These are phyloP conservation scores for Apocynum venetum DNA, from an alignment of 257 asterid genomes.

Conservation along the genomic window DNA sequence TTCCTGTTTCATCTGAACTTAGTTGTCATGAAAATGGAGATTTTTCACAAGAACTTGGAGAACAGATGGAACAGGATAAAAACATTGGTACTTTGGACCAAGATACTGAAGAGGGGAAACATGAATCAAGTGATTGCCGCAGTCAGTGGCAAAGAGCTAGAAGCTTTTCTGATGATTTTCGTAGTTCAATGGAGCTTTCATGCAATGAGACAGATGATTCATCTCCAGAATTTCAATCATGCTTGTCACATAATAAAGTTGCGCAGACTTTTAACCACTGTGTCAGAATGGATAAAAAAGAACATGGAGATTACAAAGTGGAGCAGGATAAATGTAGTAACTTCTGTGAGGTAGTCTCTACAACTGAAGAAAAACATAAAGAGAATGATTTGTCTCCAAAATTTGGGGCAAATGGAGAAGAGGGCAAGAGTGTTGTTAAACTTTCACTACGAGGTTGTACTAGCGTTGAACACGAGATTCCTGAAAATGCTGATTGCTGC, in stretches of 20 bases:
- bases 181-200: conserved; percentile 40
- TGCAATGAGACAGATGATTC: conserved; percentile 21
- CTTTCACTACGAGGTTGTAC: conserved; percentile 20
- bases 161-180: conserved; percentile 35
- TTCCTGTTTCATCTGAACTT: conserved; percentile 31
- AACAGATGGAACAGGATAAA: conserved; percentile 20
- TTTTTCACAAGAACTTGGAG: conserved; percentile 16
- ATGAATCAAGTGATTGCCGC: conserved; percentile 20
- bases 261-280: conserved; percentile 15
- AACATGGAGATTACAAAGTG: conserved; percentile 17
- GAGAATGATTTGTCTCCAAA: conserved; percentile 19
- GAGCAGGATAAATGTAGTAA: conserved; percentile 20
- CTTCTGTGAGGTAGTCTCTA: conserved; percentile 13
- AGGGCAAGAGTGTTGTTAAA: conserved; percentile 14
- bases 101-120: conserved; percentile 14
- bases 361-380: conserved; percentile 23
- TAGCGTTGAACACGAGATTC: conserved; percentile 18
- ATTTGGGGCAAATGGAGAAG: conserved; percentile 12
- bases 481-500: conserved; percentile 16
- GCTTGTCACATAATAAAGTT: conserved; percentile 12
- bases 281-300: conserved; percentile 14
- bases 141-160: conserved; percentile 20
- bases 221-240: conserved; percentile 16
- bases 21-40: conserved; percentile 23
- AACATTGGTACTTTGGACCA: conserved; percentile 17